Base-by-base conservation (phyloP, 345 rosid genomes). In the Dipteronia dyeriana region DNA sequence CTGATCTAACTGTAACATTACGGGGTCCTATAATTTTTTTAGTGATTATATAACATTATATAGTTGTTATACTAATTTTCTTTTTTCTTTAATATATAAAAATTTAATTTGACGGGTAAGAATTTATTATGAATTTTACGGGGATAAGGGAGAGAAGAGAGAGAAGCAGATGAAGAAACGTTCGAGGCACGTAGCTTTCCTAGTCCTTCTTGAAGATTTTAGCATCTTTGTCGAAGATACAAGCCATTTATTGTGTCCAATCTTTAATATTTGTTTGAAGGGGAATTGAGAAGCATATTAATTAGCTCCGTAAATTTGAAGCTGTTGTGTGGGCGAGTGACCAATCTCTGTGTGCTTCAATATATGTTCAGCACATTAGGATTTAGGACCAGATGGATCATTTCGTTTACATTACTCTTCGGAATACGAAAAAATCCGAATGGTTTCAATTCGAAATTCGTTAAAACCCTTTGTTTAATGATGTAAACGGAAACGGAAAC, bases 111-210 rank as follows among this genome's bases (percentile, higher is more conserved):
- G 79, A 69, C 71, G 75, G 82, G 78, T 66, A 51, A 76, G 54
- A 54, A 74, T 43, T 17, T 45, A 29, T 12, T 25, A 9, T 19
- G 71, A 7, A 60, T 65, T 6, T 31, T 26, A 74, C 69, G 86
- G 83, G 77, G 77, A 61, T 57, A 79, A 66, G 81, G 73, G 80
- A 79, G 74, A 74, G 57, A 59, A n/a, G n/a, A n/a, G n/a, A n/a
- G n/a, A n/a, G n/a, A n/a, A n/a, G n/a, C 74, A 79, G 70, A 56
- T 70, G 80, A 75, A 54, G 45, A 78, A 68, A 31, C 84, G 84
- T 75, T 66, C 53, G 77, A 78, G 86, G 66, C 78, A 72, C 83
- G 88, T 77, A 75, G 82, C 85, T 86, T 70, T 79, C n/a, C n/a
- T n/a, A n/a, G n/a, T n/a, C n/a, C n/a, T n/a, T n/a, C 82, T 68